Percentiles rank a stretch among this genome's conserved stretches.
Evolutionary conservation across 208 protist species (phyloP).

Genomic region (Leishmania tropica): DNA sequence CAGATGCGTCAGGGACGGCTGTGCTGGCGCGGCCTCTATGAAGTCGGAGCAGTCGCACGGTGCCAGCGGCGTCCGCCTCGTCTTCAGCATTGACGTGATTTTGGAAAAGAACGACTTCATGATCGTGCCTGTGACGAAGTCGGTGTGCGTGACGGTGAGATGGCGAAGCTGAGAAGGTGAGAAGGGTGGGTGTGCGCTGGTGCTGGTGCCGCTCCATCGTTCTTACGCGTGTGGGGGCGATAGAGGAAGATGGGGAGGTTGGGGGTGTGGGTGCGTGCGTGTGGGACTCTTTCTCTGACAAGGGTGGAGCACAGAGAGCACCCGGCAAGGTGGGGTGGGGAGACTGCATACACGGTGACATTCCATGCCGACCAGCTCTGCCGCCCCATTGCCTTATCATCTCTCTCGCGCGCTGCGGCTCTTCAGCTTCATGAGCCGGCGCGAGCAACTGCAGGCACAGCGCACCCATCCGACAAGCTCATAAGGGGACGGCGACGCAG

Average conservation of each 20-base stretch:
- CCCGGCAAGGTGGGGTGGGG: not conserved
- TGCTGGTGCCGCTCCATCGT: not conserved
- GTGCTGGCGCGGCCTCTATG: constrained; percentile 37
- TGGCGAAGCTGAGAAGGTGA: not conserved
- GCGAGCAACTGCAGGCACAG: not conserved
- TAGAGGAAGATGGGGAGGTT: not conserved
- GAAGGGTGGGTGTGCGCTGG: not conserved
- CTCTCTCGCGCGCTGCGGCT: not conserved
- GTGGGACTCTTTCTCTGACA: not conserved
- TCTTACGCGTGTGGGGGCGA: not conserved
- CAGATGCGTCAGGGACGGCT: constrained; percentile 45
- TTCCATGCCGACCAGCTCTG: not conserved
- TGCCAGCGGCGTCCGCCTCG: constrained; percentile 44
- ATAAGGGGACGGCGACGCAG: not conserved
- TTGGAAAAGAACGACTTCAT: constrained; percentile 78
- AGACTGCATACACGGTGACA: not conserved
- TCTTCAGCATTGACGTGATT: constrained; percentile 46
- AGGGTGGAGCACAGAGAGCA: not conserved
- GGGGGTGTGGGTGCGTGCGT: not conserved
- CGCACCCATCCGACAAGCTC: not conserved
- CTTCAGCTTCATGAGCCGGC: not conserved
- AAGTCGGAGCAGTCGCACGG: constrained; percentile 76
- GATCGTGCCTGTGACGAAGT: not conserved
- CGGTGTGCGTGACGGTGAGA: constrained; percentile 5
- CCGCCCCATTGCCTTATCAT: not conserved